Percentiles rank a stretch among this genome's conserved stretches.
Conservation (phyloP, 116 monocot species). For the Posidonia oceanica region DNA sequence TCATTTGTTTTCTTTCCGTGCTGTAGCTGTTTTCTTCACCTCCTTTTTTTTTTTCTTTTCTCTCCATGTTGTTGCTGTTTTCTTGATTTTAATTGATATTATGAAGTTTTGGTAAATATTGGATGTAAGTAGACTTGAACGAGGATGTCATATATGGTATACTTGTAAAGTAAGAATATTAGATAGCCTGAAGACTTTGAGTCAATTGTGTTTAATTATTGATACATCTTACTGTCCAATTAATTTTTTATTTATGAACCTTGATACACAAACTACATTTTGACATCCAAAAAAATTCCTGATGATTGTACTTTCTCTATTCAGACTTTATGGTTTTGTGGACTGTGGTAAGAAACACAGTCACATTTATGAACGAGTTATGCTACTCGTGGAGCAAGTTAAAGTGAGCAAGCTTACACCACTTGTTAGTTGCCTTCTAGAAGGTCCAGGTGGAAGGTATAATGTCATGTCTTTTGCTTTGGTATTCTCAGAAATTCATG, state of each 20-base stretch:
- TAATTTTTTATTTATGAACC: too few relatives aligned
- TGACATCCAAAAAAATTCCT: not conserved
- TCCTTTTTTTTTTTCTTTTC: too few relatives aligned
- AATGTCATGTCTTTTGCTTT: conserved; percentile 7
- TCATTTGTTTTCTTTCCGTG: not conserved
- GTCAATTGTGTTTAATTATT: too few relatives aligned
- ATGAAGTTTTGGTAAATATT: too few relatives aligned
- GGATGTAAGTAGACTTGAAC: too few relatives aligned
- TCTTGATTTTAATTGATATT: not conserved
- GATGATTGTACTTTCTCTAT: not conserved
- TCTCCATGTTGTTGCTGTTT: not conserved
- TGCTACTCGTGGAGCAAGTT: conserved; percentile 96
- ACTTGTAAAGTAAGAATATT: not conserved
- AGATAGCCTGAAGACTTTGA: too few relatives aligned
- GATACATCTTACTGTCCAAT: too few relatives aligned
- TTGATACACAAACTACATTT: not conserved
- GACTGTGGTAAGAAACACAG: conserved; percentile 79
- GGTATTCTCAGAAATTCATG: not conserved
- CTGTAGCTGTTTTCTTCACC: not conserved
- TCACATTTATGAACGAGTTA: conserved; percentile 67
- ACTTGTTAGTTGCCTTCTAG: conserved; percentile 92
- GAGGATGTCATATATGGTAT: not conserved
- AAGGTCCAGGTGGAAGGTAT: conserved; percentile 90
- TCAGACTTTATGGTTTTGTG: conserved; percentile 79
- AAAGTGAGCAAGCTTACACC: conserved; percentile 88